Base-by-base conservation (phyloP, 1,284 basidiomycete genomes). In the Leccinum pseudoinsigne region DNA sequence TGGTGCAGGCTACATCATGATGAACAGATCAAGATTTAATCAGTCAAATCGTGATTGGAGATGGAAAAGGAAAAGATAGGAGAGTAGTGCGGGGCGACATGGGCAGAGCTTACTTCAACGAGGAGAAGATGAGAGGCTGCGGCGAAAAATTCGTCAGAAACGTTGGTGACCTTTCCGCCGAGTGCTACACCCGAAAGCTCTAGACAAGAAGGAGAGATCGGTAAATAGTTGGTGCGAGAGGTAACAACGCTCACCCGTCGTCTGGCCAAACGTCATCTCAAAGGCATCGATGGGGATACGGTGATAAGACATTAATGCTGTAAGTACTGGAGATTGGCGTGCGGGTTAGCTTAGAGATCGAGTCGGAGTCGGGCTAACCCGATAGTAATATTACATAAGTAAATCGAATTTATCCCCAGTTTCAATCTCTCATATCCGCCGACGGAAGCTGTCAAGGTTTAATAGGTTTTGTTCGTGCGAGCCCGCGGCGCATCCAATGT, bases 101-200 rank as follows among this genome's bases (percentile, higher is more conserved):
- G 4, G 6, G n/a, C 4, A 28, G 21, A 31, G 72, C 84, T 71
- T 67, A 94, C 95, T 77, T 89, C 86, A 45, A 91, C 88, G 66
- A 93, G 86, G 68, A 99, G 83, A 23, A 99, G 82, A 77, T 97
- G 90, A 64, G 80, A 84, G 0, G 93, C 94, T 67, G 89, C 87
- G 10, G 94, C 95, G 72, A 99, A 99, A 82, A 98, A 99, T 68
- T 99, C 95, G 76, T 99, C 97, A 5, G 94, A 97, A 61, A 92
- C 88, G 8, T 84, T 81, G 36, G 92, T 76, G 65, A 98, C 82
- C 62, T 82, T 76, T 11, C 89, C 95, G 26, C 95, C 97, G 12
- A 98, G 81, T 0, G 90, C 88, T 16, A 89, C 88, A 68, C 92
- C 94, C 18, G 97, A 98, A 26, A 98, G 84, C 77, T 99, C 97